Conservation (phyloP, 2,329 filamentous ascomycete species). For the Botrytis squamosa region DNA sequence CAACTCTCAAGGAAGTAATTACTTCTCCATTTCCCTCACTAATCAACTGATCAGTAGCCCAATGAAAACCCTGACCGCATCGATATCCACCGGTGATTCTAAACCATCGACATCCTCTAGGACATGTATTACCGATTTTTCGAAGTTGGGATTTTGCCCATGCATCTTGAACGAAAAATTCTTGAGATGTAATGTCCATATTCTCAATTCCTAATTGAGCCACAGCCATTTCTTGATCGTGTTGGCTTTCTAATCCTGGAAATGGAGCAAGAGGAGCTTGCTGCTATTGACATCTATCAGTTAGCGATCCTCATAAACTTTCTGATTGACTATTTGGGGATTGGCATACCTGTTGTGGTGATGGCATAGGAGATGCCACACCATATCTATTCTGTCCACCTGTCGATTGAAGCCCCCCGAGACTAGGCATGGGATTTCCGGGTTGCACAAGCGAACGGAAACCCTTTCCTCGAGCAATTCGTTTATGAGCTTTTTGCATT, state of each 20-base stretch:
- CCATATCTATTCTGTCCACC: neutral
- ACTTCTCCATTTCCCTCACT: neutral
- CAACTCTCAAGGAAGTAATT: neutral
- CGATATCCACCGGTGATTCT: neutral
- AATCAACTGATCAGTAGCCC: neutral
- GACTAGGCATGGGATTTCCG: neutral
- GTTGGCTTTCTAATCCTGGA: neutral
- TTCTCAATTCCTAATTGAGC: neutral
- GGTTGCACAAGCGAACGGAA: neutral
- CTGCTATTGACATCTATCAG: neutral
- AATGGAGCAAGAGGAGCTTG: neutral
- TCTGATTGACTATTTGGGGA: neutral
- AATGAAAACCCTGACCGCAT: slow-evolving; percentile 1
- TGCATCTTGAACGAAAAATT: neutral
- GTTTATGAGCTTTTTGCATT: neutral
- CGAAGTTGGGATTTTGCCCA: slow-evolving; percentile 4
- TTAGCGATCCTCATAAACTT: neutral
- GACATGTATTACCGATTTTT: neutral
- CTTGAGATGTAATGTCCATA: neutral
- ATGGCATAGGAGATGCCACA: neutral
- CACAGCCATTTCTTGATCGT: neutral
- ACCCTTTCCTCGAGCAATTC: neutral
- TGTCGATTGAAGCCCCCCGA: neutral
- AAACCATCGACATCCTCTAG: neutral
- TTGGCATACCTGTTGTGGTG: neutral